Conservation (phyloP, 192 early-diverging fungal species). For the Coemansia sp. region DNA sequence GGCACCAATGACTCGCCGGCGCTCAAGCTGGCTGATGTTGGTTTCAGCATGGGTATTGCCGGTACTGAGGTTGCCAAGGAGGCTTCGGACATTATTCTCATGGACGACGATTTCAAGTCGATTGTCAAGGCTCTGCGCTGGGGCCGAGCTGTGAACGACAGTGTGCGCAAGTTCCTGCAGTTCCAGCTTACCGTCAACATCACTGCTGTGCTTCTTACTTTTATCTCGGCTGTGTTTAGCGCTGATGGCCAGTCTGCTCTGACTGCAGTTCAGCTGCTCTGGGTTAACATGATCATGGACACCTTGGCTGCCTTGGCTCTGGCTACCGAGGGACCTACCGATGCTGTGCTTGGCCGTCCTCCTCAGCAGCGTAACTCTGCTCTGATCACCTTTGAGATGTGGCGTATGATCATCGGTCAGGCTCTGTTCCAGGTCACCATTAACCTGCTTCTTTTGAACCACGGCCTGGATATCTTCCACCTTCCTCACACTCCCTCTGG, state of each 20-base stretch:
- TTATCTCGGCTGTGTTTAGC: slow-evolving; percentile 63
- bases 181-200: slow-evolving; percentile 85
- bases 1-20: slow-evolving; percentile 87
- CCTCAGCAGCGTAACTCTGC: slow-evolving; percentile 72
- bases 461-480: slow-evolving; percentile 62
- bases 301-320: slow-evolving; percentile 89
- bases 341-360: slow-evolving; percentile 73
- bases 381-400: slow-evolving; percentile 86
- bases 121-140: slow-evolving; percentile 77
- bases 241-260: slow-evolving; percentile 69
- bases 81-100: slow-evolving; percentile 76
- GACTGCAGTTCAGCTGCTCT: slow-evolving; percentile 87
- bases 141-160: slow-evolving; percentile 79
- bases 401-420: slow-evolving; percentile 89
- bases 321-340: slow-evolving; percentile 85
- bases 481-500: slow-evolving; percentile 38
- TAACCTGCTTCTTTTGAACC: slow-evolving; percentile 59
- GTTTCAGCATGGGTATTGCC: slow-evolving; percentile 90
- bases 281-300: slow-evolving; percentile 96
- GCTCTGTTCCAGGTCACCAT: slow-evolving; percentile 83
- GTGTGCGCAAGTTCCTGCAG: slow-evolving; percentile 83
- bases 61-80: slow-evolving; percentile 85
- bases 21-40: slow-evolving; percentile 84
- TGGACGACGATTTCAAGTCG: slow-evolving; percentile 88
- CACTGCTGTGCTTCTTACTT: slow-evolving; percentile 69